Conservation (phyloP, 148 eudicot genomes). For the Diospyros lotus region DNA sequence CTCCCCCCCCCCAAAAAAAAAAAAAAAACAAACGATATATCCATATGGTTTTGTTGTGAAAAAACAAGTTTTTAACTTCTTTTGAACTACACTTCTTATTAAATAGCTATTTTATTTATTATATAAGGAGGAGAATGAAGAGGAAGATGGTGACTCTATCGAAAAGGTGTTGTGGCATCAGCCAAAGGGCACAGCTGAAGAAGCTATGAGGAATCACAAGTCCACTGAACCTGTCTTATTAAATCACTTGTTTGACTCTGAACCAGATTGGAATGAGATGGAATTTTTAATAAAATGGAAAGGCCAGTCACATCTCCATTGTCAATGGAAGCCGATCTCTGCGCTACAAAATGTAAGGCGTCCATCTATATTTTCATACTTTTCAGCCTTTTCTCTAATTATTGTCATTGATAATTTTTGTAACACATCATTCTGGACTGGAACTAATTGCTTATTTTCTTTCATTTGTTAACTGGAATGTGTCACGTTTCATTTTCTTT, state of each 20-base stretch:
- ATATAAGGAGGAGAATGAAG: conserved; percentile 75
- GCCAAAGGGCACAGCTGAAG: conserved; percentile 91
- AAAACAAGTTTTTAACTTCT: background rate
- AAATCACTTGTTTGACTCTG: conserved; percentile 73
- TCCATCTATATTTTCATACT: background rate
- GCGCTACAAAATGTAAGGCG: conserved; percentile 82
- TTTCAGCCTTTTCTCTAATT: background rate
- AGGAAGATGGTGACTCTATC: conserved; percentile 83
- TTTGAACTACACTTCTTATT: background rate
- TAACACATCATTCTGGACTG: background rate
- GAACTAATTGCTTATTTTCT: background rate
- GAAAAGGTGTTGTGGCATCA: conserved; percentile 98
- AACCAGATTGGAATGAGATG: conserved; percentile 85
- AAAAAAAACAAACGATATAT: too few relatives aligned
- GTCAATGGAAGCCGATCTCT: conserved; percentile 74
- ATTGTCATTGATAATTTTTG: background rate
- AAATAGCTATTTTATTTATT: conserved; percentile 5
- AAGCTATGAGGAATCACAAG: conserved; percentile 62
- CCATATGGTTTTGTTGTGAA: too few relatives aligned
- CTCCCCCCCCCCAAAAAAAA: too few relatives aligned
- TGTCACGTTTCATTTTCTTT: background rate
- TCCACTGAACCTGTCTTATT: conserved; percentile 72
- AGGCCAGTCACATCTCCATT: conserved; percentile 95
- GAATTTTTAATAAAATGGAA: conserved; percentile 97
- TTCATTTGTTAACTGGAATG: background rate